Evolutionary conservation across 352 stramenopile genomes (phyloP).

Genomic region (Phytophthora multivora): DNA sequence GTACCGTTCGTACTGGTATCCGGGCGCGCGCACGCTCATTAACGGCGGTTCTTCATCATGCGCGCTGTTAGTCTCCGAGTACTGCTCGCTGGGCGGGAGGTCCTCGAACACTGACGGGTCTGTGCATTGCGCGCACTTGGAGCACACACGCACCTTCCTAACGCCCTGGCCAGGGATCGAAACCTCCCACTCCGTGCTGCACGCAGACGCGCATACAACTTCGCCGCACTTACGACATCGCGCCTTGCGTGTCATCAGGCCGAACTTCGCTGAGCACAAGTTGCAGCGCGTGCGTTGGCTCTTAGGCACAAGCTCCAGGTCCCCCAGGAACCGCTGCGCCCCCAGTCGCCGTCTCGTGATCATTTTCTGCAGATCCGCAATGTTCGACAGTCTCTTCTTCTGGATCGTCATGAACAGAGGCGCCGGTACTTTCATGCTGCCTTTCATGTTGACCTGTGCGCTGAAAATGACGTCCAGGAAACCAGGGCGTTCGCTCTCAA

Average conservation of each 20-base stretch:
- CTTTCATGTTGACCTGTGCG: constrained; percentile 70
- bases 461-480: constrained; percentile 72
- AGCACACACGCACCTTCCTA: constrained; percentile 66
- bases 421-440: constrained; percentile 48
- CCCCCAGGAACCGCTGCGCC: constrained; percentile 58
- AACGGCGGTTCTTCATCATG: constrained; percentile 32
- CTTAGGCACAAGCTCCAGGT: constrained; percentile 72
- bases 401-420: constrained; percentile 55
- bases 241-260: constrained; percentile 62
- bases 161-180: constrained; percentile 46
- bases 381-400: constrained; percentile 55
- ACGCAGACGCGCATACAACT: constrained; percentile 65
- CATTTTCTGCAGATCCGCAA: constrained; percentile 53
- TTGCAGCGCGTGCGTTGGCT: constrained; percentile 57
- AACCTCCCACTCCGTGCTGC: constrained; percentile 63
- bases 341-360: constrained; percentile 60
- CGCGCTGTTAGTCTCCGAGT: constrained; percentile 37
- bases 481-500: constrained; percentile 63
- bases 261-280: constrained; percentile 64
- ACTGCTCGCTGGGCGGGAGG: constrained; percentile 28
- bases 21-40: constrained; percentile 36
- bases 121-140: constrained; percentile 46
- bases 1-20: constrained; percentile 37
- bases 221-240: constrained; percentile 76
- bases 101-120: constrained; percentile 37